A percentile compares a stretch with the other conserved stretches of the same genome.
These are phyloP conservation scores for Suillus variegatus DNA, from an alignment of 768 basidiomycete genomes.

Conservation along the genomic window DNA sequence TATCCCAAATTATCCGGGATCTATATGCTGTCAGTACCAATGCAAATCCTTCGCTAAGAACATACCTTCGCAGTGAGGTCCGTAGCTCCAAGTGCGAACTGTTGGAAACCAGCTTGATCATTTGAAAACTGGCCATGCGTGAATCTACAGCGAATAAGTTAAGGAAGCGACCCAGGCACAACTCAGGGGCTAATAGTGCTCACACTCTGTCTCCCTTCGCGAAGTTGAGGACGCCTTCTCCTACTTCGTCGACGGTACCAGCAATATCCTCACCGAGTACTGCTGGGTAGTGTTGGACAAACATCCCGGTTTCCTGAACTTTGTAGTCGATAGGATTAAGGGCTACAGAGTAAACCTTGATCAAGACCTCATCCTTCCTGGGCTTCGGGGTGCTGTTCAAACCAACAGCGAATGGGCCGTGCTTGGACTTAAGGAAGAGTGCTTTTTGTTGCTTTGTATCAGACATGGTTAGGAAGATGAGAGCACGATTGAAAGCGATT, in stretches of 20 bases:
- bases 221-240: slow-evolving; percentile 35
- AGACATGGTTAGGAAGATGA: slow-evolving; percentile 15
- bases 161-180: slow-evolving; percentile 2
- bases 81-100: slow-evolving; percentile 36
- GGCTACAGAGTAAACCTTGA: slow-evolving; percentile 39
- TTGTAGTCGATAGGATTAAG: slow-evolving; percentile 52
- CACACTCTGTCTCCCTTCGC: slow-evolving; percentile 45
- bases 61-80: slow-evolving; percentile 39
- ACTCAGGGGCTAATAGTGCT: slow-evolving; percentile 8
- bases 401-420: slow-evolving; percentile 32
- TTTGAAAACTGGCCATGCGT: slow-evolving; percentile 30
- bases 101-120: slow-evolving; percentile 39
- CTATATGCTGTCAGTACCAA: slow-evolving; percentile 22
- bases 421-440: slow-evolving; percentile 27
- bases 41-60: slow-evolving; percentile 6
- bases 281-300: slow-evolving; percentile 37
- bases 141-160: slow-evolving; percentile 30
- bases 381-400: slow-evolving; percentile 33
- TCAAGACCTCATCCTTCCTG: slow-evolving; percentile 40
- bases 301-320: slow-evolving; percentile 32
- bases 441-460: slow-evolving; percentile 27
- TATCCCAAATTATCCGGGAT: slow-evolving; percentile 46
- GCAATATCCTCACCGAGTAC: slow-evolving; percentile 38
- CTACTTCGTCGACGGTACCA: slow-evolving; percentile 41
- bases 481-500: not conserved